Evolutionary conservation across 371 early-diverging fungal species (phyloP), one percentile per base, ranked within the genome.

Genomic region (Syncephalastrum sp.): DNA sequence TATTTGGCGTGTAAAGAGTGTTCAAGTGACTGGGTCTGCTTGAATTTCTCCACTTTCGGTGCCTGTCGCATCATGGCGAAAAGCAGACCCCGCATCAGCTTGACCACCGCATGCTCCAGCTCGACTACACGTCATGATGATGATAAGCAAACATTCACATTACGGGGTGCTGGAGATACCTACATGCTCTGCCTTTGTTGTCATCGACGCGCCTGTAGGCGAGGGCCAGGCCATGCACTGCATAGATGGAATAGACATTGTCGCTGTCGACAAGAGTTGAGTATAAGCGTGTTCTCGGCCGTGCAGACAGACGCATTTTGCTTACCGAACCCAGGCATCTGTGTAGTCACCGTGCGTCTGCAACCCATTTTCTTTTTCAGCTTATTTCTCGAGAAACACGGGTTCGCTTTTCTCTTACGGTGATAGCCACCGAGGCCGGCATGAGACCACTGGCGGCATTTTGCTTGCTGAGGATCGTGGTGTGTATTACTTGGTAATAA

Each of bases 161-260:
- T 5, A 12, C 10, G 8, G 38, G 38, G 8, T 33, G 38, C 2
- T 0, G 38, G n/a, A 47, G 13, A 14, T 23, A 75, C 84, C 79
- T 83, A 93, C 91, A 92, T 27, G 89, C 88, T 53, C 91, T 75
- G 23, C 93, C 93, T 46, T 80, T 81, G 54, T 86, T 89, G 63
- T 93, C 92, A 64, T 93, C 93, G 23, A 92, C 66, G 38, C 92
- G 75, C 57, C 91, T 81, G 63, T 93, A 95, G 1, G 93, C 93
- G 2, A 93, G 75, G 2, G 93, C 91, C 19, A 94, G 76, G 43
- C 92, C 93, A 77, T 84, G 93, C 14, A 91, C 93, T 51, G 88
- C 87, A 61, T 90, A 77, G 57, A 95, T 93, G n/a, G 95, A 93
- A 65, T 95, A 92, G 7, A 95, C 95, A 61, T 95, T 95, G 72